These are phyloP conservation scores for Dendrocalamus sinicus DNA, from an alignment of 176 grass and related monocot genomes.

Conservation along the genomic window DNA sequence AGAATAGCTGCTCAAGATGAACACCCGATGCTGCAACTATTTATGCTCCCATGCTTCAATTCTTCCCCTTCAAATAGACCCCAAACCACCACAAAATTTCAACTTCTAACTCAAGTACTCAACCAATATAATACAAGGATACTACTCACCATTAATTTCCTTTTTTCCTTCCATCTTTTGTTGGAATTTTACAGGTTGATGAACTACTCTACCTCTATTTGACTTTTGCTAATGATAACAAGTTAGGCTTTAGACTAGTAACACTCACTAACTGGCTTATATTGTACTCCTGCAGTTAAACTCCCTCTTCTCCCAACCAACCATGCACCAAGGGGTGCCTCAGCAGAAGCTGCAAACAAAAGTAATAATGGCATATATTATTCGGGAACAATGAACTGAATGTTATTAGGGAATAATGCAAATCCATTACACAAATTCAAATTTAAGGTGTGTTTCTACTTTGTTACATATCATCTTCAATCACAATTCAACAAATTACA, in stretches of 20 bases:
- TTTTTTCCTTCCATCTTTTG: slow-evolving; percentile 2
- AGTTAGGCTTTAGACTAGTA: slow-evolving; percentile 16
- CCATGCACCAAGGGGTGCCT: slow-evolving; percentile 72
- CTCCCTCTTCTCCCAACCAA: slow-evolving; percentile 71
- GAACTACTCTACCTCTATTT: not conserved
- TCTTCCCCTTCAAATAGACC: slow-evolving; percentile 11
- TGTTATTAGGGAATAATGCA: slow-evolving; percentile 5
- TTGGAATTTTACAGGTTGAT: slow-evolving; percentile 10
- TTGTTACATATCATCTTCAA: slow-evolving; percentile 35
- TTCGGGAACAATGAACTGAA: slow-evolving; percentile 19
- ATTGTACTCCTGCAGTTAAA: slow-evolving; percentile 76
- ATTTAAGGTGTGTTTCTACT: slow-evolving; percentile 29
- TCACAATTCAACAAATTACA: slow-evolving; percentile 31
- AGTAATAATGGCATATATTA: slow-evolving; percentile 28
- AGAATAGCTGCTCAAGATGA: not conserved
- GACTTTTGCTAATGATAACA: not conserved
- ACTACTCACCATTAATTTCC: not conserved
- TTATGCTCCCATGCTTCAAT: slow-evolving; percentile 6
- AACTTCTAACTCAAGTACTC: not conserved
- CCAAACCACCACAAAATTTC: not conserved
- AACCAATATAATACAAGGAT: not conserved
- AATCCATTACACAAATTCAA: slow-evolving; percentile 23
- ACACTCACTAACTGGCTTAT: slow-evolving; percentile 73
- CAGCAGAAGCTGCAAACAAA: slow-evolving; percentile 58
- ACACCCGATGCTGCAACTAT: slow-evolving; percentile 3